Percentiles rank a stretch among this genome's conserved stretches.
Conservation (phyloP, 2,329 filamentous ascomycete species). For the Fusarium sublunatum region DNA sequence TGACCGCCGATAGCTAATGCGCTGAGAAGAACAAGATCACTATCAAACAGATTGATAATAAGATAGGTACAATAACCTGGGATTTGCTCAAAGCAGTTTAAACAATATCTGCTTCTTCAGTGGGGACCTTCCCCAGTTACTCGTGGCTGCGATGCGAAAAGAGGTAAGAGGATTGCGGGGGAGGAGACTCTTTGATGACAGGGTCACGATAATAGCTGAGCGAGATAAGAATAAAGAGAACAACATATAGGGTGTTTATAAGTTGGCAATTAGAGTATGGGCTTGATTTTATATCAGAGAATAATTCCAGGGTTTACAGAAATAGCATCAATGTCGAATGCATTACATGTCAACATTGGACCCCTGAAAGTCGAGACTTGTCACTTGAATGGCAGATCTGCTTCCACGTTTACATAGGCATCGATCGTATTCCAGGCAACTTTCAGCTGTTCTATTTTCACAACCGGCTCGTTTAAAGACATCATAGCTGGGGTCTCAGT, state of each 20-base stretch:
- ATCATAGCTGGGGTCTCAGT: no score
- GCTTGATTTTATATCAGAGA: no score
- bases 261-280: no score
- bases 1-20: not conserved
- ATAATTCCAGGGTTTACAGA: no score
- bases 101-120: slow-evolving; percentile 5
- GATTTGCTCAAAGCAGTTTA: slow-evolving; percentile 1
- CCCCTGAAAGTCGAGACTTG: not conserved
- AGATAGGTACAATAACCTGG: not conserved
- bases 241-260: no score
- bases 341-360: no score
- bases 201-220: not conserved
- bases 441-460: not conserved
- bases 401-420: not conserved
- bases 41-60: not conserved
- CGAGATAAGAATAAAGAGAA: no score
- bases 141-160: slow-evolving; percentile 9
- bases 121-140: slow-evolving; percentile 8
- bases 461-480: no score
- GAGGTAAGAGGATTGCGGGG: slow-evolving; percentile 37
- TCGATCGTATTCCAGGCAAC: slow-evolving; percentile 14
- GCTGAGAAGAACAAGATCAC: not conserved
- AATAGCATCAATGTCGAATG: no score
- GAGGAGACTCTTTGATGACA: slow-evolving; percentile 8
- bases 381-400: not conserved